A percentile compares a stretch with the other conserved stretches of the same genome.
These are phyloP conservation scores for Biscutella laevigata DNA, from an alignment of 441 rosid species.

Conservation along the genomic window DNA sequence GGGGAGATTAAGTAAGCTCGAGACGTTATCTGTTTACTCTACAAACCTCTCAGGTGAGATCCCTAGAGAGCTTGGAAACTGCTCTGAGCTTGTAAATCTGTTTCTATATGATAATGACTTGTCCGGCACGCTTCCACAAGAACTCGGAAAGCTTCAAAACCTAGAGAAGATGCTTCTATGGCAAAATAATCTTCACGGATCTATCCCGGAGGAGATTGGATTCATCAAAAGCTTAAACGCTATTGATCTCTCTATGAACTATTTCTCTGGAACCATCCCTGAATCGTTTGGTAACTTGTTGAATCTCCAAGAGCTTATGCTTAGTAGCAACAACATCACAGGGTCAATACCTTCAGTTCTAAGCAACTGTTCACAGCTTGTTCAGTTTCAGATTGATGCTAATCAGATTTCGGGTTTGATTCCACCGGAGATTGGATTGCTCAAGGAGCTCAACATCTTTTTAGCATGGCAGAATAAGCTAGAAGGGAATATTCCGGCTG, in stretches of 20 bases:
- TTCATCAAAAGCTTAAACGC: slow-evolving; percentile 43
- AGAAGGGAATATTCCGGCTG: slow-evolving; percentile 56
- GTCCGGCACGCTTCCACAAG: slow-evolving; percentile 46
- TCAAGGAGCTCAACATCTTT: slow-evolving; percentile 41
- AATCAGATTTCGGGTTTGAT: slow-evolving; percentile 51
- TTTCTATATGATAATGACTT: slow-evolving; percentile 62
- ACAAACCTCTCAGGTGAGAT: slow-evolving; percentile 54
- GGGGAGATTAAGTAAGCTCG: slow-evolving; percentile 49
- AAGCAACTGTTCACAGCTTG: slow-evolving; percentile 42
- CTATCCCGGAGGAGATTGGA: slow-evolving; percentile 57
- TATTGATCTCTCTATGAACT: slow-evolving; percentile 53
- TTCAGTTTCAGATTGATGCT: slow-evolving; percentile 55
- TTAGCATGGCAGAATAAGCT: slow-evolving; percentile 67
- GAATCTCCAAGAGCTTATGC: slow-evolving; percentile 55
- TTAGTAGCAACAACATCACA: slow-evolving; percentile 58
- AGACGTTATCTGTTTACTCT: slow-evolving; percentile 45
- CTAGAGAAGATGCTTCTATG: slow-evolving; percentile 52
- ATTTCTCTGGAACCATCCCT: slow-evolving; percentile 49
- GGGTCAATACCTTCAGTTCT: slow-evolving; percentile 54
- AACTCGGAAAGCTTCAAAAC: slow-evolving; percentile 47
- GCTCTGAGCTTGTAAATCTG: slow-evolving; percentile 43
- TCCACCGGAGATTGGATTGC: slow-evolving; percentile 45
- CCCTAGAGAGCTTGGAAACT: slow-evolving; percentile 54
- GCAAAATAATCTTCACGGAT: slow-evolving; percentile 51
- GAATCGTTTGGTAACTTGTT: slow-evolving; percentile 39